phyloP scores from a whole-genome alignment of 352 stramenopile species.

The Paralagenidium karlingii region DNA sequence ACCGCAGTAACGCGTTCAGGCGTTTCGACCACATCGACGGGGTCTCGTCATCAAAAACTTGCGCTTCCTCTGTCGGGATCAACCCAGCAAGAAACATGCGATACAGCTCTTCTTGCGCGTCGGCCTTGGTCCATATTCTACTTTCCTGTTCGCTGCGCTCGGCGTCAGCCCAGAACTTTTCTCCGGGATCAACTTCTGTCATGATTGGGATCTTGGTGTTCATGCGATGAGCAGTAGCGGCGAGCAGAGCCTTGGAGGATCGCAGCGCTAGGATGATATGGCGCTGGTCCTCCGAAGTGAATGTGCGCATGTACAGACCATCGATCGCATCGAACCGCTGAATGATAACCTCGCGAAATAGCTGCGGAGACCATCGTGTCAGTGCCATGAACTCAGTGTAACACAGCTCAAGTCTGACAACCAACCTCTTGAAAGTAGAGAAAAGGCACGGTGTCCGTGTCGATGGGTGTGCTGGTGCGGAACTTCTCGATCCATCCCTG shows the following conservation, averaged over 20 bases:
- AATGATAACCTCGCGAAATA: conserved; percentile 54
- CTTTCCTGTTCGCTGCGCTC: conserved; percentile 9
- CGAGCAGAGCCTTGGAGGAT: conserved; percentile 26
- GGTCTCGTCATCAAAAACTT: conserved; percentile 45
- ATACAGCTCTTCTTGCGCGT: conserved; percentile 53
- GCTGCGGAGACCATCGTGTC: conserved; percentile 3
- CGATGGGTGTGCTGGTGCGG: conserved; percentile 24
- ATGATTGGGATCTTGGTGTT: conserved; percentile 28
- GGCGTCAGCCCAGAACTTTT: conserved; percentile 20
- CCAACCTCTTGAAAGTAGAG: conserved; percentile 46
- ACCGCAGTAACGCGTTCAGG: conserved; percentile 31
- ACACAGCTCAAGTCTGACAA: not conserved
- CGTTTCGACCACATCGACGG: conserved; percentile 51
- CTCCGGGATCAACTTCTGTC: conserved; percentile 27
- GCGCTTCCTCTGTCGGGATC: conserved; percentile 37
- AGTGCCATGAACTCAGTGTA: not conserved
- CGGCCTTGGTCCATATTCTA: conserved; percentile 17
- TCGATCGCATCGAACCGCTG: conserved; percentile 39
- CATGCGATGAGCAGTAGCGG: conserved; percentile 24
- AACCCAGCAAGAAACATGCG: conserved; percentile 55
- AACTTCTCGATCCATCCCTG: conserved; percentile 54
- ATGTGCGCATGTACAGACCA: conserved; percentile 23
- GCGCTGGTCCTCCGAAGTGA: conserved; percentile 9
- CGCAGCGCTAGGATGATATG: conserved; percentile 36
- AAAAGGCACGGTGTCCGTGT: conserved; percentile 32